Conservation (phyloP, 257 asterid species). For the Rauvolfia tetraphylla region DNA sequence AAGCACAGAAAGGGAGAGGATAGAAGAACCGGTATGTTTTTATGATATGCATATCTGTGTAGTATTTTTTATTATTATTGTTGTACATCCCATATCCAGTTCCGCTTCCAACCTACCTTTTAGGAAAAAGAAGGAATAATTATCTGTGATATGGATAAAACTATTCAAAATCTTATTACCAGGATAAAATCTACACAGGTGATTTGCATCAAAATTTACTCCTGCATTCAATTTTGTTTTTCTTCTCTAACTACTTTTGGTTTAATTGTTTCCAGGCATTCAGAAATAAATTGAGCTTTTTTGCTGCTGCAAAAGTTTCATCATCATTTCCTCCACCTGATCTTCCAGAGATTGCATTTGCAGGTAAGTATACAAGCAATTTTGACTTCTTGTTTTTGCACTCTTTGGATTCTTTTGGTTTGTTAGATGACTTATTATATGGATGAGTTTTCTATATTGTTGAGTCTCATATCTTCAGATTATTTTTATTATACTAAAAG, state of each 20-base stretch:
- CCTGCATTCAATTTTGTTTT: background rate
- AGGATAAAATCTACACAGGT: background rate
- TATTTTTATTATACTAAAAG: background rate
- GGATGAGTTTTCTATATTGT: background rate
- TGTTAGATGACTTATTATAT: background rate
- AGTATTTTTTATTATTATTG: background rate
- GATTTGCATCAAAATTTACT: background rate
- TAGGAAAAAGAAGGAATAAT: background rate
- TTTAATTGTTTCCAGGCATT: constrained; percentile 54
- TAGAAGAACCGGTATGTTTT: constrained; percentile 77
- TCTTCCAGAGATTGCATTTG: constrained; percentile 98
- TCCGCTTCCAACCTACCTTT: background rate
- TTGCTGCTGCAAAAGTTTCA: constrained; percentile 92
- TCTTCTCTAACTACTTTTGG: constrained; percentile 14
- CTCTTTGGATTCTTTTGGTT: background rate
- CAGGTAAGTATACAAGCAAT: constrained; percentile 44
- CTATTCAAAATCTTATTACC: background rate
- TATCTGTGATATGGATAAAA: background rate
- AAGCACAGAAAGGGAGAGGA: constrained; percentile 76
- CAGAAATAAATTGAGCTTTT: constrained; percentile 80
- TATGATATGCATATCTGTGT: constrained; percentile 14
- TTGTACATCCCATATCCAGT: background rate
- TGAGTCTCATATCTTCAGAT: background rate
- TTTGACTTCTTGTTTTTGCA: background rate
- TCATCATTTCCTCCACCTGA: constrained; percentile 91